A percentile compares a stretch with the other conserved stretches of the same genome.
Evolutionary conservation across 345 rosid species (phyloP).

Genomic region (Arabidopsis suecica): DNA sequence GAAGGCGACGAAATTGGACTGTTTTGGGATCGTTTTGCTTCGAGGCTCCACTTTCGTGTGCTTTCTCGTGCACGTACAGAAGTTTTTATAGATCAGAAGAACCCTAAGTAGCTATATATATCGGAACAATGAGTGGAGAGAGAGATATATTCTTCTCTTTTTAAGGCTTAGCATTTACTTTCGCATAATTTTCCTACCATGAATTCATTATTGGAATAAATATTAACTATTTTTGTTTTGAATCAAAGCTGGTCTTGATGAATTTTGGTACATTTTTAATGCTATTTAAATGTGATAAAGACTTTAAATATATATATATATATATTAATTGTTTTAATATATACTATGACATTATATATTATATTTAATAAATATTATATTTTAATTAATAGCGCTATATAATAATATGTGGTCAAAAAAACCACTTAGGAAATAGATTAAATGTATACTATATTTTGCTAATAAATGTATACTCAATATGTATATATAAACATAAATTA

Average conservation of each 20-base stretch:
- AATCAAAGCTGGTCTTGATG: background rate
- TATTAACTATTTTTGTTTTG: background rate
- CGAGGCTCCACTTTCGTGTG: slow-evolving; percentile 25
- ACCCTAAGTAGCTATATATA: background rate
- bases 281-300: no score
- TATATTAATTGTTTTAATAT: no score
- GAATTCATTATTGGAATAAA: background rate
- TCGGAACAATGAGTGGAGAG: background rate
- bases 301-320: no score
- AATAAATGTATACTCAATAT: background rate
- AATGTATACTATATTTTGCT: background rate
- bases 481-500: background rate
- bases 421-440: background rate
- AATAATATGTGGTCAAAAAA: background rate
- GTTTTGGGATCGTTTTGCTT: slow-evolving; percentile 36
- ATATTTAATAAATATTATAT: background rate
- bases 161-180: background rate
- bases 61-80: slow-evolving; percentile 15
- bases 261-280: background rate
- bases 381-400: background rate
- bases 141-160: background rate
- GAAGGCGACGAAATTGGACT: slow-evolving; percentile 22
- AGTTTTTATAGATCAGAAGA: background rate
- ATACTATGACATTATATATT: no score
- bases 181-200: background rate